Conservation (phyloP, 768 basidiomycete genomes). For the Leccinum uliginosum region DNA sequence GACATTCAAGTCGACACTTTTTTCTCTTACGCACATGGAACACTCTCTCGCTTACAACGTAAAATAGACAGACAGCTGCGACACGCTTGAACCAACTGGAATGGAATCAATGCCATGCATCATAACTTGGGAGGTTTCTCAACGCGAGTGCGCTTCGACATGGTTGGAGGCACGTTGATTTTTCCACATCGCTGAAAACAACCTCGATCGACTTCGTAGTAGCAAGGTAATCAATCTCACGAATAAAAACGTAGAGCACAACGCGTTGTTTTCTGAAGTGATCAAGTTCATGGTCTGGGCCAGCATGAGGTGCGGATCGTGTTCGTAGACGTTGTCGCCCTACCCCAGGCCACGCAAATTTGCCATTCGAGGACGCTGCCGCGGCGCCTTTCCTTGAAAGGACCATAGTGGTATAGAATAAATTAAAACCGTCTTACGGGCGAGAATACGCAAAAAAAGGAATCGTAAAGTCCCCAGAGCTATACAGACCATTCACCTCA, state of each 20-base stretch:
- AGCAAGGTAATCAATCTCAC: no score
- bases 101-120: not conserved
- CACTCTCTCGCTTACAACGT: not conserved
- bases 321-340: no score
- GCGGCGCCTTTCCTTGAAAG: not conserved
- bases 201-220: no score
- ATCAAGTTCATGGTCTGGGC: no score
- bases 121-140: no score
- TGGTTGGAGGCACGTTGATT: no score
- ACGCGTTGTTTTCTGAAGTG: no score
- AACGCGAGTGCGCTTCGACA: no score
- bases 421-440: no score
- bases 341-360: not conserved
- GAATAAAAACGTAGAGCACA: no score
- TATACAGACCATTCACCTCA: not conserved
- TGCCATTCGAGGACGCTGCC: not conserved
- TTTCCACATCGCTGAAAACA: no score
- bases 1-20: not conserved
- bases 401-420: not conserved
- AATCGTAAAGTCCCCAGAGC: not conserved
- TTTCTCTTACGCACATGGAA: not conserved
- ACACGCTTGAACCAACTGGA: not conserved
- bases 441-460: not conserved
- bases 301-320: no score
- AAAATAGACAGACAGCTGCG: not conserved